Percentiles rank a stretch among this genome's conserved stretches.
These are phyloP conservation scores for Cladosporium colombiae DNA, from an alignment of 2,329 filamentous ascomycete genomes.

Conservation along the genomic window DNA sequence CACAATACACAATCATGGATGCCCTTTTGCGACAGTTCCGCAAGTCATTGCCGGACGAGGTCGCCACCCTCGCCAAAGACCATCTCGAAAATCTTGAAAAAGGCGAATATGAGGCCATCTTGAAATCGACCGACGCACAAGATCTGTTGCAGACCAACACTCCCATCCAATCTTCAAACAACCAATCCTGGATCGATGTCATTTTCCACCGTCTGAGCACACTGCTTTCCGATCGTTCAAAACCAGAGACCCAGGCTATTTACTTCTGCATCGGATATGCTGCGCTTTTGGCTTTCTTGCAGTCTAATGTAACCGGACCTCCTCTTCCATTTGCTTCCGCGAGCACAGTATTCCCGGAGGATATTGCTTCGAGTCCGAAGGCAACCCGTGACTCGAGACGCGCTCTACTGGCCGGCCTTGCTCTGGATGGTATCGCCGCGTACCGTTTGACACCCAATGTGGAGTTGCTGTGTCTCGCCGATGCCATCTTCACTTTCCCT, in stretches of 20 bases:
- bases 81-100: slow-evolving; percentile 43
- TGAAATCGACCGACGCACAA: slow-evolving; percentile 41
- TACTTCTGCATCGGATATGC: slow-evolving; percentile 64
- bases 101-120: slow-evolving; percentile 45
- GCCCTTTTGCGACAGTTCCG: slow-evolving; percentile 45
- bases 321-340: slow-evolving; percentile 63
- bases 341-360: slow-evolving; percentile 52
- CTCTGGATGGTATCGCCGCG: slow-evolving; percentile 80
- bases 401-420: slow-evolving; percentile 67
- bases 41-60: slow-evolving; percentile 44
- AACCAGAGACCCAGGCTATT: slow-evolving; percentile 43
- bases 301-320: slow-evolving; percentile 85
- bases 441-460: slow-evolving; percentile 83
- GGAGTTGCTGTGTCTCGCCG: slow-evolving; percentile 79
- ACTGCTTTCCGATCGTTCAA: slow-evolving; percentile 40
- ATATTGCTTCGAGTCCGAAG: slow-evolving; percentile 41
- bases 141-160: slow-evolving; percentile 11
- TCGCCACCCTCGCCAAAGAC: slow-evolving; percentile 40
- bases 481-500: slow-evolving; percentile 56
- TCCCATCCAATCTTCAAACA: background rate
- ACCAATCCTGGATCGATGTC: slow-evolving; percentile 45
- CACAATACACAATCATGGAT: slow-evolving; percentile 32
- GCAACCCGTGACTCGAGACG: slow-evolving; percentile 50
- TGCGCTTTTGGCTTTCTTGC: slow-evolving; percentile 75
- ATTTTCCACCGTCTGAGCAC: slow-evolving; percentile 46